These are phyloP conservation scores for Cryomyces minteri DNA, from an alignment of 495 filamentous ascomycete genomes.

Conservation along the genomic window DNA sequence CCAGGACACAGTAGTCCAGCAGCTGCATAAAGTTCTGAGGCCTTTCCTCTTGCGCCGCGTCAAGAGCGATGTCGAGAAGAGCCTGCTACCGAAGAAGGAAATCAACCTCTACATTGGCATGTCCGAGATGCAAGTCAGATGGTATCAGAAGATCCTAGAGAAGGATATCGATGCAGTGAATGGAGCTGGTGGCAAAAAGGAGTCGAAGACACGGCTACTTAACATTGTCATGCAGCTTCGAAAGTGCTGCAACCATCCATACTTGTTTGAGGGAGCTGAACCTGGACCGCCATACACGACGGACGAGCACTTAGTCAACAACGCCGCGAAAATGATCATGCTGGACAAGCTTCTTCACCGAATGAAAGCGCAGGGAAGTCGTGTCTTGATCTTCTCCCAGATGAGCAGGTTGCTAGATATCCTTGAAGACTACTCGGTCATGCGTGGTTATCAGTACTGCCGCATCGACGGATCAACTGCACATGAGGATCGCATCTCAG, in stretches of 20 bases:
- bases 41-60: constrained; percentile 93
- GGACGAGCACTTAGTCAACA: constrained; percentile 86
- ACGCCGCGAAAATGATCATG: constrained; percentile 94
- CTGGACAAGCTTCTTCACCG: constrained; percentile 80
- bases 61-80: constrained; percentile 98
- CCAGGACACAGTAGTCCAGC: constrained; percentile 92
- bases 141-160: constrained; percentile 98
- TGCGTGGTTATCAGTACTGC: constrained; percentile 87
- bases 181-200: constrained; percentile 84
- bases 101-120: constrained; percentile 95
- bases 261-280: constrained; percentile 95
- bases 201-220: constrained; percentile 96
- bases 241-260: constrained; percentile 98
- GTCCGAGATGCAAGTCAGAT: constrained; percentile 98
- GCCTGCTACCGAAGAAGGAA: constrained; percentile 91
- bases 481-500: constrained; percentile 92
- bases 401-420: constrained; percentile 98
- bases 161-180: constrained; percentile 99
- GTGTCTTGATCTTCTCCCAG: constrained; percentile 96
- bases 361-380: constrained; percentile 68
- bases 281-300: constrained; percentile 96
- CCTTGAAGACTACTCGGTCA: constrained; percentile 94
- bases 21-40: constrained; percentile 81
- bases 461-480: constrained; percentile 95
- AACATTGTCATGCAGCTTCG: constrained; percentile 99